These are phyloP conservation scores for Fragilaria crotonensis DNA, from an alignment of 108 stramenopile genomes.

Conservation along the genomic window DNA sequence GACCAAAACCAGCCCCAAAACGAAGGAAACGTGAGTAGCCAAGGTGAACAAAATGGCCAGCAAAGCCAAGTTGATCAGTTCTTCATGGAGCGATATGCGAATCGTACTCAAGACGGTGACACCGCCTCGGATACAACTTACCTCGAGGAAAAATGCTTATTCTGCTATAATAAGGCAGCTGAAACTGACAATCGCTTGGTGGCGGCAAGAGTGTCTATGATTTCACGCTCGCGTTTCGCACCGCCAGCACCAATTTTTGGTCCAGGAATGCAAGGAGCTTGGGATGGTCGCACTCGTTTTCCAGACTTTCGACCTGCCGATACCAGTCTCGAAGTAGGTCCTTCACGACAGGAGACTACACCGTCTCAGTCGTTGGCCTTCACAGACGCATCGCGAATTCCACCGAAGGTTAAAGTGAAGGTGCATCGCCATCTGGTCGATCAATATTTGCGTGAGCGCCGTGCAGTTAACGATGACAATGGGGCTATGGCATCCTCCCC, in stretches of 20 bases:
- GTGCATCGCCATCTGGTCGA: constrained; percentile 74
- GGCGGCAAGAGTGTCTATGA: too few relatives aligned
- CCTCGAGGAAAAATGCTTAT: neutral
- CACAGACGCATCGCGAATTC: neutral
- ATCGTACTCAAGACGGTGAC: neutral
- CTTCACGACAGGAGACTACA: neutral
- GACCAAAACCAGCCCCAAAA: neutral
- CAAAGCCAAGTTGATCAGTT: constrained; percentile 13
- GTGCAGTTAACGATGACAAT: constrained; percentile 39
- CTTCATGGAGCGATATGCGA: constrained; percentile 7
- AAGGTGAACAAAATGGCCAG: neutral
- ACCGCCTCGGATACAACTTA: neutral
- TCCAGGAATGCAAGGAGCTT: neutral
- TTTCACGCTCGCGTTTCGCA: neutral
- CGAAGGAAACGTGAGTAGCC: neutral
- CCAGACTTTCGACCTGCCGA: neutral
- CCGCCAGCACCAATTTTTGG: neutral
- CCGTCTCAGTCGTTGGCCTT: neutral
- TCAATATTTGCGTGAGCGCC: constrained; percentile 50
- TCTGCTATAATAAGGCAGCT: neutral
- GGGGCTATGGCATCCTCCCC: constrained; percentile 41
- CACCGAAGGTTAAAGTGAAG: constrained; percentile 22
- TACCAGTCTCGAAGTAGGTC: neutral
- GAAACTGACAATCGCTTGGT: neutral
- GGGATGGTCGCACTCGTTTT: neutral